Percentiles rank a stretch among this genome's conserved stretches.
phyloP scores from a whole-genome alignment of 257 asterid genomes.

The Plantago major region DNA sequence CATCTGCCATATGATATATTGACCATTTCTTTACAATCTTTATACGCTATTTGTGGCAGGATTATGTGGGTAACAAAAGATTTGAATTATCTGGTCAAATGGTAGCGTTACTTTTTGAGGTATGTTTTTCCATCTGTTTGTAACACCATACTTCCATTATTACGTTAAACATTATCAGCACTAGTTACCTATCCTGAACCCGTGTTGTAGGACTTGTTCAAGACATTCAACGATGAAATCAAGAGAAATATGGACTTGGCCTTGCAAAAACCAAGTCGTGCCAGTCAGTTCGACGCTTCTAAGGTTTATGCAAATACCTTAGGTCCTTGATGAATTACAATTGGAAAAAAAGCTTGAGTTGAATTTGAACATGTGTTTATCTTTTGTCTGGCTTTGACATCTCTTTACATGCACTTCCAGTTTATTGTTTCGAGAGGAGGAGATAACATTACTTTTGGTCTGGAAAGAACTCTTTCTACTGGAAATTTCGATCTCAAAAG shows the following conservation, averaged over 20 bases:
- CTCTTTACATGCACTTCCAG: constrained; percentile 29
- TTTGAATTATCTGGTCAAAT: constrained; percentile 92
- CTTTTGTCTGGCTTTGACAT: constrained; percentile 5
- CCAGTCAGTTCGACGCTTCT: constrained; percentile 57
- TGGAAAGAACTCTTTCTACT: constrained; percentile 88
- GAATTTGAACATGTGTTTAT: neutral
- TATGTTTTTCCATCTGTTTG: constrained; percentile 24
- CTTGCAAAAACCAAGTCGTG: constrained; percentile 39
- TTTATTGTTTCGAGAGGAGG: constrained; percentile 26
- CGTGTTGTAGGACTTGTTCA: constrained; percentile 72
- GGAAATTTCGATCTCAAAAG: constrained; percentile 91
- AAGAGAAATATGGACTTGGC: constrained; percentile 31
- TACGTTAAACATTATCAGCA: constrained; percentile 6
- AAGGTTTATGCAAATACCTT: constrained; percentile 40
- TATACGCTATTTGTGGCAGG: constrained; percentile 34
- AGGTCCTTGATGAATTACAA: neutral
- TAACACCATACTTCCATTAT: constrained; percentile 7
- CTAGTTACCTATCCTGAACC: constrained; percentile 2
- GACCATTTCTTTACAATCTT: constrained; percentile 13
- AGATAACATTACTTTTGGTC: constrained; percentile 51
- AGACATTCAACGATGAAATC: constrained; percentile 74
- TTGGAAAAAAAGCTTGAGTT: constrained; percentile 3
- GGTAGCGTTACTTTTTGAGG: constrained; percentile 89
- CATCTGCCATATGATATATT: constrained; percentile 11
- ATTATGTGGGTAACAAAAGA: constrained; percentile 95